These are phyloP conservation scores for Rhododendron henanense DNA, from an alignment of 148 eudicot species.

Conservation along the genomic window DNA sequence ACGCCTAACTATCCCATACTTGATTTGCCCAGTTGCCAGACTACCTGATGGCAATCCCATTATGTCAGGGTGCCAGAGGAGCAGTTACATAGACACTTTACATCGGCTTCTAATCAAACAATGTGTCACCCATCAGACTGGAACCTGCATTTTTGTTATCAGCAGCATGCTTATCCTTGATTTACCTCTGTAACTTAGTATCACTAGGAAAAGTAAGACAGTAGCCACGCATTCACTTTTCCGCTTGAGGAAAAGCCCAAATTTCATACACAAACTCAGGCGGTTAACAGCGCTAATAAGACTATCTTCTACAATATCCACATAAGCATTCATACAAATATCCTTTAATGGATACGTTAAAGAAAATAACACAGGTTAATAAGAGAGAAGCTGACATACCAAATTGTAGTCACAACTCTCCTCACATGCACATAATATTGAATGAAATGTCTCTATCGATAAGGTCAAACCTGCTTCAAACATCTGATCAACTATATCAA, in stretches of 20 bases:
- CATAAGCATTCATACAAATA: neutral
- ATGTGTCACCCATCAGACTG: neutral
- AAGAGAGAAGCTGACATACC: constrained; percentile 43
- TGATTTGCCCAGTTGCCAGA: neutral
- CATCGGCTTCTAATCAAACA: neutral
- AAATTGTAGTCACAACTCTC: constrained; percentile 62
- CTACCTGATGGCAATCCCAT: neutral
- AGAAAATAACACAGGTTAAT: neutral
- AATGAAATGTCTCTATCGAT: constrained; percentile 46
- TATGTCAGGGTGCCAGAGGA: neutral
- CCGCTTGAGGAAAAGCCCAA: neutral
- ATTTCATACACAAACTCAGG: neutral
- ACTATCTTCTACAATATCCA: neutral
- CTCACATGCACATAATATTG: constrained; percentile 61
- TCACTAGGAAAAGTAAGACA: neutral
- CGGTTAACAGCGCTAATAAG: neutral
- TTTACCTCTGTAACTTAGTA: neutral
- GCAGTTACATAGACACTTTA: neutral
- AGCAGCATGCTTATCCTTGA: neutral
- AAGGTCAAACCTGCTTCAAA: constrained; percentile 49
- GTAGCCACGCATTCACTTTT: neutral
- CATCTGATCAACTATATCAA: constrained; percentile 68
- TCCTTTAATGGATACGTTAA: neutral
- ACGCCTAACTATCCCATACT: neutral
- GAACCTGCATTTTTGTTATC: neutral